Evolutionary conservation across 192 early-diverging fungal genomes (phyloP).

Genomic region (Podila minutissima): DNA sequence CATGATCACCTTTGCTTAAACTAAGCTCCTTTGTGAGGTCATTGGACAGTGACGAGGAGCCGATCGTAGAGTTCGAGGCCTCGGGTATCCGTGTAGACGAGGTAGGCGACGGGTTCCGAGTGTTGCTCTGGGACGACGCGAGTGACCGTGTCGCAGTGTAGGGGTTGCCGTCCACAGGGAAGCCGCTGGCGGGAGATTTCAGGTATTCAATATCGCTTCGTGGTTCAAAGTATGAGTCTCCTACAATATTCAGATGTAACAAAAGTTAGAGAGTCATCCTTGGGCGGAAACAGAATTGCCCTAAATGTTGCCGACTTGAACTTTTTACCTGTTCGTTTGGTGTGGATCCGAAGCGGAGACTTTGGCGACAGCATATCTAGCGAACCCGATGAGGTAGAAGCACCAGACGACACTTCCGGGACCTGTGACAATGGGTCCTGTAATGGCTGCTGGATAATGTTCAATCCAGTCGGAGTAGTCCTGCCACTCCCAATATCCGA

Average conservation of each 20-base stretch:
- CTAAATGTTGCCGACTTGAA: not conserved
- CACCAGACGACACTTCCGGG: not conserved
- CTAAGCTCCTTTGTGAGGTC: not conserved
- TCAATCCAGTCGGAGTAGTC: conserved; percentile 5
- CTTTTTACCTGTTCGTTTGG: not conserved
- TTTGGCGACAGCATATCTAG: not conserved
- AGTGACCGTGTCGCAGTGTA: not conserved
- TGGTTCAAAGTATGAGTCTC: conserved; percentile 5
- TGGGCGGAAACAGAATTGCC: not conserved
- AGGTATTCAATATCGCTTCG: not conserved
- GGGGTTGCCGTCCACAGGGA: conserved; percentile 11
- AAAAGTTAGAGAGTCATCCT: not conserved
- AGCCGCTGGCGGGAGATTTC: not conserved
- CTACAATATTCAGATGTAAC: not conserved
- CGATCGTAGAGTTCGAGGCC: too few relatives aligned
- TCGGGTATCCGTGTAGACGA: not conserved
- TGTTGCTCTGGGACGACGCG: not conserved
- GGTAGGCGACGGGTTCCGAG: not conserved
- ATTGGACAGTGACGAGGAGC: not conserved
- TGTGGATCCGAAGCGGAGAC: conserved; percentile 5
- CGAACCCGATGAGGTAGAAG: not conserved
- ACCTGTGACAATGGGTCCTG: not conserved
- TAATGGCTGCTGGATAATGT: not conserved
- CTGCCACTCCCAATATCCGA: not conserved
- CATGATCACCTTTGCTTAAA: not conserved